Base-by-base conservation (phyloP, 2,329 filamentous ascomycete species). In the Trichoderma aggressivum region DNA sequence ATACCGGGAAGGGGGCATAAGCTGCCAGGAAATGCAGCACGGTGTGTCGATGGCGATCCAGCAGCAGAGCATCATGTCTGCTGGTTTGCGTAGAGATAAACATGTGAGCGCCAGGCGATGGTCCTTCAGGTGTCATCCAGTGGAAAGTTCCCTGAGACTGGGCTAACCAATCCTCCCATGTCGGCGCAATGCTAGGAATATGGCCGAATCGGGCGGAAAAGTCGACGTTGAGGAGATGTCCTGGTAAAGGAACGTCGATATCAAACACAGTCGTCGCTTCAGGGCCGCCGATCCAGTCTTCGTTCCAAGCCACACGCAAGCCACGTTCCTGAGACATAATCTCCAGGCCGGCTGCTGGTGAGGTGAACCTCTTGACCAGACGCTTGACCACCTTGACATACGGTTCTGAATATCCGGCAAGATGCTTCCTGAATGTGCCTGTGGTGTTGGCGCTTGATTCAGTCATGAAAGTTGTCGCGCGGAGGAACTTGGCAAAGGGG, bases 31-130 rank as follows among this genome's bases (percentile, higher is more conserved):
- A 78, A 73, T 86, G 85, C 58, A 86, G 76, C 4, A 82, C 74
- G 0, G 84, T 86, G 74, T 88, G 87, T 1, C 83, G 83, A 72
- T 86, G 86, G 3, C 75, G 76, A 72, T 87, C 85, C 4, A 72
- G 50, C 0, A 70, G 28, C 18, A 72, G 58, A 5, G 77, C 59
- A n/a, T 79, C 74, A 0, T 65, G 11, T 1, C 62, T 50, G 0
- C 58, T 39, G 5, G 64, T 11, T 4, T 73, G 73, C 4, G n/a
- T 26, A 5, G 78, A 43, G 2, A 80, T 58, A 2, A 71, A 73
- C 1, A 71, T 32, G 0, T 24, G 5, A 39, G 75, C 77, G n/a
- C 30, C 43, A 0, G 28, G 16, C 0, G 78, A 77, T 5, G 78
- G 58, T 6, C 80, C 80, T 1, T 64, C 21, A 1, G 70, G 66